Conservation (phyloP, 2,329 filamentous ascomycete genomes). For the Penicillium sp. region DNA sequence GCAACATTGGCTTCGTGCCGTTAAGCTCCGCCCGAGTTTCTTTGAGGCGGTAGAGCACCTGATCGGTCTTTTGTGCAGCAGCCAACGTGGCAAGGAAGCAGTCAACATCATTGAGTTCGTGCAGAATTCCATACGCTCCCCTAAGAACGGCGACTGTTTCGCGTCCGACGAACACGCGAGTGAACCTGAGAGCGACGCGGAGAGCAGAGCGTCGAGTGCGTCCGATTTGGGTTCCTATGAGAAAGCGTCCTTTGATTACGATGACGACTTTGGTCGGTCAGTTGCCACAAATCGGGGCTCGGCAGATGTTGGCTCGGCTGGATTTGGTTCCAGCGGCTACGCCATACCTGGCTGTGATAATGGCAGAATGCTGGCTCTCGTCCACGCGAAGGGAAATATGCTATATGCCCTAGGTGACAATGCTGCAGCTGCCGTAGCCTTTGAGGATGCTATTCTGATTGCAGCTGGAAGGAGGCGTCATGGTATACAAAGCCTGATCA, state of each 20-base stretch:
- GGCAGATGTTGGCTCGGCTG: conserved; percentile 29
- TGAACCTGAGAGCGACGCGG: conserved; percentile 51
- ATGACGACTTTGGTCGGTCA: conserved; percentile 34
- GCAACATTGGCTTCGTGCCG: conserved; percentile 73
- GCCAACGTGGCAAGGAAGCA: conserved; percentile 72
- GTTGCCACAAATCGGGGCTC: conserved; percentile 20
- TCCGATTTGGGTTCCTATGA: conserved; percentile 49
- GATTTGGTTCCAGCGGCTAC: conserved; percentile 75
- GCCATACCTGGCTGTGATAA: conserved; percentile 77
- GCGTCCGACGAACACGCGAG: conserved; percentile 48
- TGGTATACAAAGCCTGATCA: conserved; percentile 70
- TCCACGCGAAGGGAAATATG: conserved; percentile 97
- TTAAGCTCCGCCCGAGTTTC: conserved; percentile 73
- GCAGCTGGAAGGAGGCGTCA: conserved; percentile 63
- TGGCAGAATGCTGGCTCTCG: conserved; percentile 80
- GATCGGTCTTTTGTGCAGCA: conserved; percentile 73
- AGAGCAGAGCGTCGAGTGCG: conserved; percentile 45
- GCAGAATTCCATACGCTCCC: conserved; percentile 60
- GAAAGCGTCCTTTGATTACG: conserved; percentile 50
- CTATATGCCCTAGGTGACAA: conserved; percentile 83
- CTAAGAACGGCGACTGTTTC: conserved; percentile 41
- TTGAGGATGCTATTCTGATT: conserved; percentile 89
- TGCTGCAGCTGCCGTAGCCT: conserved; percentile 69
- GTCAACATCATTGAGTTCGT: conserved; percentile 79
- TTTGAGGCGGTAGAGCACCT: conserved; percentile 94